Conservation (phyloP, 2,329 filamentous ascomycete genomes). For the Sporothrix globosa region DNA sequence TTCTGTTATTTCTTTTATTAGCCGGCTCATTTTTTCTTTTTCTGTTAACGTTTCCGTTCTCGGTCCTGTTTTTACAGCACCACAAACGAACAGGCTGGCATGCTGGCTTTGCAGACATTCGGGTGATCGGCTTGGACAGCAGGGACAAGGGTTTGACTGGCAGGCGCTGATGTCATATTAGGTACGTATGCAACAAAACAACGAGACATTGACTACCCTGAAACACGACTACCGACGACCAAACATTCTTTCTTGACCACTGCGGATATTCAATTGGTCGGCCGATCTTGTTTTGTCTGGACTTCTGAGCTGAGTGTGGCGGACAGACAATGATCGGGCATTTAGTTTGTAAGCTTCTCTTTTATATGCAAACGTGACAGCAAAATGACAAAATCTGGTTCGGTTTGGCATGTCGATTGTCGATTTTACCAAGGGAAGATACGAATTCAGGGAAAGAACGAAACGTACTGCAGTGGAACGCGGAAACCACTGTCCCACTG, state of each 20-base stretch:
- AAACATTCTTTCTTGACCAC: background rate
- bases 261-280: conserved; percentile 2
- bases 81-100: background rate
- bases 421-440: conserved; percentile 4
- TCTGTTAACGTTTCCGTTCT: background rate
- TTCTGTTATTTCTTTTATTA: background rate
- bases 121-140: conserved; percentile 11
- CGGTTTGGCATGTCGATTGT: too few relatives aligned
- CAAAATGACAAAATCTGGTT: background rate
- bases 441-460: background rate
- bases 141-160: conserved; percentile 4
- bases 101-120: background rate
- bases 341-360: conserved; percentile 1
- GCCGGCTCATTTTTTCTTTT: background rate
- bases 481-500: background rate
- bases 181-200: conserved; percentile 21
- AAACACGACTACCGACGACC: background rate
- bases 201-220: background rate
- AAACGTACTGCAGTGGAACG: background rate
- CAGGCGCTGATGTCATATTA: conserved; percentile 17
- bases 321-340: too few relatives aligned
- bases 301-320: background rate
- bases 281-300: background rate
- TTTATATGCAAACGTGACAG: background rate
- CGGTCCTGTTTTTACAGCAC: background rate